Conservation (phyloP, 2,329 filamentous ascomycete species). For the Aspergillus udagawae region DNA sequence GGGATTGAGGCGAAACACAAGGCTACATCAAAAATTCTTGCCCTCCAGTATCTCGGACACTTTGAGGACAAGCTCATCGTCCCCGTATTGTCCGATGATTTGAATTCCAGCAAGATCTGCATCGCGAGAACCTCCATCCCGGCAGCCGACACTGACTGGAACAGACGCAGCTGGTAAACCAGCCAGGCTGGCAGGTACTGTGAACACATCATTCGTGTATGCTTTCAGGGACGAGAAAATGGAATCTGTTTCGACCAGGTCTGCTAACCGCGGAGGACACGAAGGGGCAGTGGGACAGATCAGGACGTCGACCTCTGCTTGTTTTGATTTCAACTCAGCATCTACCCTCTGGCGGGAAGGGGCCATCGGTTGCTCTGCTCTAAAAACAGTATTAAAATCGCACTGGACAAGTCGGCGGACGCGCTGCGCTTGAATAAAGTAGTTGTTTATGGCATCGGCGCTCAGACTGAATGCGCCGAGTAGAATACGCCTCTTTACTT, state of each 20-base stretch:
- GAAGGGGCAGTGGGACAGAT: constrained; percentile 84
- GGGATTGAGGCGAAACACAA: constrained; percentile 3
- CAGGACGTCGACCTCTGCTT: constrained; percentile 67
- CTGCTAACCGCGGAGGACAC: constrained; percentile 61
- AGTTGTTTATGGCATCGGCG: constrained; percentile 88
- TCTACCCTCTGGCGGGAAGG: constrained; percentile 1
- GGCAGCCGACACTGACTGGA: constrained; percentile 51
- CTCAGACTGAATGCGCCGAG: constrained; percentile 87
- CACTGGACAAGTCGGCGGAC: constrained; percentile 76
- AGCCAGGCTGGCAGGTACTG: constrained; percentile 88
- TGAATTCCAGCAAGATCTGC: constrained; percentile 39
- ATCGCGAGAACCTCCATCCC: constrained; percentile 3
- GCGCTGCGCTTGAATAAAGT: constrained; percentile 90
- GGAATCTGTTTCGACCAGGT: constrained; percentile 42
- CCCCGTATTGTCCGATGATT: constrained; percentile 46
- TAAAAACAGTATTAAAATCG: constrained; percentile 82
- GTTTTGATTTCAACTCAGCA: constrained; percentile 2
- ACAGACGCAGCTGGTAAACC: constrained; percentile 86
- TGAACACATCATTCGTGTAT: constrained; percentile 94
- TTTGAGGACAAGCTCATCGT: constrained; percentile 40
- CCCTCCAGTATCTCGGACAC: constrained; percentile 36
- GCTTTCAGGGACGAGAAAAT: constrained; percentile 57
- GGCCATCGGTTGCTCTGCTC: constrained; percentile 62
- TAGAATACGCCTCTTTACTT: constrained; percentile 82
- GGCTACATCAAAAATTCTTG: constrained; percentile 7